phyloP scores from a whole-genome alignment of 306 rosid genomes.

The Carpinus viminea region DNA sequence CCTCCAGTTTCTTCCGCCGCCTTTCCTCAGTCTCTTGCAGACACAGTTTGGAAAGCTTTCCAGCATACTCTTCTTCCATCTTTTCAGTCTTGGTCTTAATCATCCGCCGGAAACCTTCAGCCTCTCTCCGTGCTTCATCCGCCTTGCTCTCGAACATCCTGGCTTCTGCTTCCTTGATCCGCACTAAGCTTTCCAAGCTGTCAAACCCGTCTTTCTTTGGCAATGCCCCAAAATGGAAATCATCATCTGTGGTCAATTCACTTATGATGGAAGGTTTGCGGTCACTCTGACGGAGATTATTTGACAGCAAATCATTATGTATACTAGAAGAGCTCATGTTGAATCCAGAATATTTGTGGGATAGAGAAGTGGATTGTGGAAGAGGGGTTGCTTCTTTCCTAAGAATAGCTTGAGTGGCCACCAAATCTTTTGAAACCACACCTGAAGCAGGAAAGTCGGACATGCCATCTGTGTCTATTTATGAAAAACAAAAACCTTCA shows the following conservation, averaged over 20 bases:
- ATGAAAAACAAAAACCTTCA: slow-evolving; percentile 4
- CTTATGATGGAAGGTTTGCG: slow-evolving; percentile 57
- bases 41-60: slow-evolving; percentile 64
- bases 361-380: slow-evolving; percentile 47
- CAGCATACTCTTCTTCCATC: slow-evolving; percentile 76
- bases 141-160: slow-evolving; percentile 94
- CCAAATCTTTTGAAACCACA: slow-evolving; percentile 54
- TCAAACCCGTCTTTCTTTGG: slow-evolving; percentile 69
- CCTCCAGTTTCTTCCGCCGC: slow-evolving; percentile 77
- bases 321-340: slow-evolving; percentile 58
- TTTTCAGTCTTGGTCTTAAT: slow-evolving; percentile 56
- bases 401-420: slow-evolving; percentile 45
- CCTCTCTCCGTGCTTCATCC: slow-evolving; percentile 89
- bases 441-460: slow-evolving; percentile 56
- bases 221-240: slow-evolving; percentile 59
- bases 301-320: slow-evolving; percentile 50
- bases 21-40: slow-evolving; percentile 74
- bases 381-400: slow-evolving; percentile 59
- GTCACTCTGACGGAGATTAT: slow-evolving; percentile 61
- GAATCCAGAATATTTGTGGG: slow-evolving; percentile 49
- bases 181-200: slow-evolving; percentile 83
- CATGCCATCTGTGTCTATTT: slow-evolving; percentile 54
- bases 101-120: slow-evolving; percentile 72
- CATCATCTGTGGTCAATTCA: slow-evolving; percentile 52
- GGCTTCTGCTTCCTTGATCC: slow-evolving; percentile 94